Base-by-base conservation (phyloP, 352 stramenopile genomes). In the Globisporangium camurandrum region DNA sequence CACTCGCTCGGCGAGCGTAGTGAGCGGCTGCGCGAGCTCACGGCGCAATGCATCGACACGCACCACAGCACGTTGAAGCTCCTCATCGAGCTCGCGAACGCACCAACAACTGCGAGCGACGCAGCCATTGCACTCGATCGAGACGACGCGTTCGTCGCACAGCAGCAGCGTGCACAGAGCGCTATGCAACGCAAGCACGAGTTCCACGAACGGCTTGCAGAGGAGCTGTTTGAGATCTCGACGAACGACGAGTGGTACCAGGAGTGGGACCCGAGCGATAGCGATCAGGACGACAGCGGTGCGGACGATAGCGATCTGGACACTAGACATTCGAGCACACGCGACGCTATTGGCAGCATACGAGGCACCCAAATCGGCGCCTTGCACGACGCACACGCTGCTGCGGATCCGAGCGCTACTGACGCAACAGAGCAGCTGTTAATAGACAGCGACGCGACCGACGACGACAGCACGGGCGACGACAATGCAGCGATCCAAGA, bases 211-310 rank as follows among this genome's bases (percentile, higher is more conserved):
- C 56, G 70, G 38, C 26, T 86, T 24, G 59, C 72, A 8, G 61
- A 78, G 1, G 75, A 85, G 36, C 54, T 86, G 3, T 69, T 79
- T 33, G 55, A 86, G 62, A 79, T 86, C 39, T 71, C 72, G 16
- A 77, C 67, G 23, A 70, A 74, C 36, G 77, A 86, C 54, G 72
- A 85, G 39, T 88, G 76, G 76, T 85, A 68, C 44, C 64, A 85
- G 30, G 65, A 72, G 8, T 78, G 74, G 73, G 56, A 66, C 7
- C 72, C 64, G 23, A 71, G 67, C n/a, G 75, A 84, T 3, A 66
- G 51, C 9, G 39, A 59, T 8, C 20, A 38, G 4, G 22, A 19
- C 2, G 38, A 53, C n/a, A 33, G 19, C 3, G 46, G 7, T 20
- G 39, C 17, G 3, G 45, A 54, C 23, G 49, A 53, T 14, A 56